A percentile compares a stretch with the other conserved stretches of the same genome.
Conservation (phyloP, 495 filamentous ascomycete species). For the Daldinia caldariorum region DNA sequence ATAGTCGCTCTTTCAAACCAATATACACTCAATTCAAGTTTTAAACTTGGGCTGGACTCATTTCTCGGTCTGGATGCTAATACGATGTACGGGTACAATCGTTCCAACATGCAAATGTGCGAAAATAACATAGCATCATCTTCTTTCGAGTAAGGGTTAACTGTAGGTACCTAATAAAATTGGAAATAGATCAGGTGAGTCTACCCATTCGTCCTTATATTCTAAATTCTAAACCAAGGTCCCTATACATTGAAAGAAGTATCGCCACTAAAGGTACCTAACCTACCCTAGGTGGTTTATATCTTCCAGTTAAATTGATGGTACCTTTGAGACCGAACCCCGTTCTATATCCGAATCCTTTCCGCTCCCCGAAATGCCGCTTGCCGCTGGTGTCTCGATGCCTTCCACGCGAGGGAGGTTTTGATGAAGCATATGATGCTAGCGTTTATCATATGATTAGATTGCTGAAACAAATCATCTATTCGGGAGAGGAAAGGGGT, state of each 20-base stretch:
- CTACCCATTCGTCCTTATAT: background rate
- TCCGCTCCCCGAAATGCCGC: background rate
- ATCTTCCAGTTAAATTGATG: constrained; percentile 11
- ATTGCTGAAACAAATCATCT: background rate
- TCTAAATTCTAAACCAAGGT: background rate
- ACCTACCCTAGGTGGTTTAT: too few relatives aligned
- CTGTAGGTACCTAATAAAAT: too few relatives aligned
- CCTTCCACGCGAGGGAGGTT: constrained; percentile 33
- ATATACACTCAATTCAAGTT: background rate
- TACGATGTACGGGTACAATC: background rate
- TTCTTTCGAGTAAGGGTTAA: background rate
- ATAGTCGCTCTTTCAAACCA: constrained; percentile 1
- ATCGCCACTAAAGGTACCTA: background rate
- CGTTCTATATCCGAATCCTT: constrained; percentile 41
- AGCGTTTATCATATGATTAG: constrained; percentile 22
- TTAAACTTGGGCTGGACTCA: background rate
- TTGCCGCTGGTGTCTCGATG: constrained; percentile 10
- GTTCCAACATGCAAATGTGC: too few relatives aligned
- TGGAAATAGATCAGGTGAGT: background rate
- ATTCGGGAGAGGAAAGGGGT: background rate
- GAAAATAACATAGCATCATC: background rate
- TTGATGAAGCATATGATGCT: constrained; percentile 46
- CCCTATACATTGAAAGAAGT: background rate
- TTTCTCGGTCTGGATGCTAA: background rate
- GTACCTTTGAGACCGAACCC: constrained; percentile 32